phyloP scores from a whole-genome alignment of 192 early-diverging fungal species.

The Phycomyces blakesleeanus region DNA sequence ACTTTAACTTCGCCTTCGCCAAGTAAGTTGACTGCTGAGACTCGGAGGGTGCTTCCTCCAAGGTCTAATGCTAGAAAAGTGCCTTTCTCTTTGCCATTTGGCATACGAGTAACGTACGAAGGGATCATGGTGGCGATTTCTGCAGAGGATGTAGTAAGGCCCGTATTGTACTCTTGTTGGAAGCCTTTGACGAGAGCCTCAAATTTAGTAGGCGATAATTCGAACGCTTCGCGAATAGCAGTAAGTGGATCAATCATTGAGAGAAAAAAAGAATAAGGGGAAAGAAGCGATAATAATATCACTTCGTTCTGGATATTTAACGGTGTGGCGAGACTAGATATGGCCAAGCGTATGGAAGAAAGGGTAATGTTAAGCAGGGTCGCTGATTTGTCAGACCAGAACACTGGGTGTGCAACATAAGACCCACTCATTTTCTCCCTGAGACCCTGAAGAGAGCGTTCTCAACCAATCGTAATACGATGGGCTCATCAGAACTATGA shows the following conservation, averaged over 20 bases:
- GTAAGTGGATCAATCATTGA: background rate
- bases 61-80: constrained; percentile 88
- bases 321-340: no score
- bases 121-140: constrained; percentile 78
- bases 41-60: constrained; percentile 92
- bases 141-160: constrained; percentile 34
- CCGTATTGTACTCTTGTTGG: constrained; percentile 18
- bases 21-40: constrained; percentile 73
- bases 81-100: constrained; percentile 81
- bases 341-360: background rate
- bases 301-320: no score
- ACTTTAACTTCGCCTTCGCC: constrained; percentile 63
- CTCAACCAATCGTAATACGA: background rate
- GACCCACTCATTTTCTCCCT: background rate
- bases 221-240: constrained; percentile 23
- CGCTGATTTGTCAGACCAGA: background rate
- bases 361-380: background rate
- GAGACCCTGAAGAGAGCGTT: constrained; percentile 6
- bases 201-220: constrained; percentile 10
- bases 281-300: background rate
- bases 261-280: background rate
- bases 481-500: constrained; percentile 2
- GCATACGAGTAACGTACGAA: constrained; percentile 75
- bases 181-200: constrained; percentile 23
- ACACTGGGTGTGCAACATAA: background rate